phyloP scores from a whole-genome alignment of 2,329 filamentous ascomycete species.

The Grosmannia serpens region DNA sequence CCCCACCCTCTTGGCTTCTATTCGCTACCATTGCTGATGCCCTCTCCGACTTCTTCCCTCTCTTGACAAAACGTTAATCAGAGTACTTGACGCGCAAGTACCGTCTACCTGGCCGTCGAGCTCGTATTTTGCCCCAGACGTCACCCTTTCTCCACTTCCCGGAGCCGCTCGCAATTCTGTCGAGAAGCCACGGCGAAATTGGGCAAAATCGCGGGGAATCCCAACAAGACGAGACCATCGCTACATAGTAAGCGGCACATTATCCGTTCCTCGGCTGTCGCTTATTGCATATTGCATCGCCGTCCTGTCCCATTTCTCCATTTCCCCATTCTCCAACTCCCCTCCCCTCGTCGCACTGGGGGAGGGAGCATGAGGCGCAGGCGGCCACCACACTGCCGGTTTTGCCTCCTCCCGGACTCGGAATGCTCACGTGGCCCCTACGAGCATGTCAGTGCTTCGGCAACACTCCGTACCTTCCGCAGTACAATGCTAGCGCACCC shows the following conservation, averaged over 20 bases:
- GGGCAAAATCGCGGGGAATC: constrained; percentile 1
- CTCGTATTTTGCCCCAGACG: neutral
- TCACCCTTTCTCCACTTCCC: neutral
- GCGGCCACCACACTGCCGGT: too few species aligned
- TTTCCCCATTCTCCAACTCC: too few species aligned
- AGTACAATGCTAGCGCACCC: neutral
- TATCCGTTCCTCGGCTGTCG: neutral
- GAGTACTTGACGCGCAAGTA: neutral
- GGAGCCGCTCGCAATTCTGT: neutral
- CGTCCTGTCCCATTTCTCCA: neutral
- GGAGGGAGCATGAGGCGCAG: too few species aligned
- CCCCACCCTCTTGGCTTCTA: neutral
- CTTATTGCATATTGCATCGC: neutral
- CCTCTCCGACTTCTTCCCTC: neutral
- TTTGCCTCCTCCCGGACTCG: neutral
- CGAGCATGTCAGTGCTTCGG: neutral
- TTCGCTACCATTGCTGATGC: neutral
- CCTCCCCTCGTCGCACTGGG: neutral
- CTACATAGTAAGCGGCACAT: neutral
- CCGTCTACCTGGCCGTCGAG: neutral
- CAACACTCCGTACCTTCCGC: neutral
- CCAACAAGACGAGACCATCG: neutral
- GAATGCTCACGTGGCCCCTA: neutral
- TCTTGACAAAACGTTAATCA: neutral
- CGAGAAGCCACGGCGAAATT: neutral